Conservation (phyloP, 2,329 filamentous ascomycete species). For the Acrocalymma vagum region DNA sequence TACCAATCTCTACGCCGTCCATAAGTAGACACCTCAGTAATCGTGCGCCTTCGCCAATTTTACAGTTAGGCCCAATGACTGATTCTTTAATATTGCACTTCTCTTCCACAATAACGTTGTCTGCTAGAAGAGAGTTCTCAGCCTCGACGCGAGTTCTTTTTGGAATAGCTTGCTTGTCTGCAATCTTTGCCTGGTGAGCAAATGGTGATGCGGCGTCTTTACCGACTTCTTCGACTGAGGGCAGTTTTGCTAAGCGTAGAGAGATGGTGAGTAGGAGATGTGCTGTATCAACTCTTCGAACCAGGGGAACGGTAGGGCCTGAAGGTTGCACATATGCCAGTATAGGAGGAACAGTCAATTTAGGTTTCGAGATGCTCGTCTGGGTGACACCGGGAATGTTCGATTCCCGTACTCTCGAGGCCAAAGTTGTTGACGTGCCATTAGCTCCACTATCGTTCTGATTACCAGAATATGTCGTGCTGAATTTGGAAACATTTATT, state of each 20-base stretch:
- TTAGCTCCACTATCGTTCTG: slow-evolving; percentile 13
- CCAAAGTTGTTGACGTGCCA: slow-evolving; percentile 30
- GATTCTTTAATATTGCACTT: slow-evolving; percentile 92
- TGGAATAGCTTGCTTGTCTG: slow-evolving; percentile 83
- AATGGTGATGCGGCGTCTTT: slow-evolving; percentile 68
- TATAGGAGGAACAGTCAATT: slow-evolving; percentile 72
- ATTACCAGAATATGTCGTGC: slow-evolving; percentile 55
- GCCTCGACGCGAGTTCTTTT: slow-evolving; percentile 82
- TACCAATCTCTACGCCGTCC: slow-evolving; percentile 88
- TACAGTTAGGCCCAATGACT: slow-evolving; percentile 86
- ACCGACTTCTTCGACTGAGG: slow-evolving; percentile 71
- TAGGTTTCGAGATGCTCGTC: slow-evolving; percentile 35
- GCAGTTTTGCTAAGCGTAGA: slow-evolving; percentile 85
- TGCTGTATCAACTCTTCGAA: slow-evolving; percentile 88
- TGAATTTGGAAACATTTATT: slow-evolving; percentile 62
- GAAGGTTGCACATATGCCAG: slow-evolving; percentile 82
- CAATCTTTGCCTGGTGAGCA: slow-evolving; percentile 80
- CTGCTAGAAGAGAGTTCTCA: slow-evolving; percentile 82
- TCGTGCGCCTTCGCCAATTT: slow-evolving; percentile 85
- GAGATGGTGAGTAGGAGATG: slow-evolving; percentile 83
- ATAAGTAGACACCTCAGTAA: slow-evolving; percentile 89
- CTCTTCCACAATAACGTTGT: slow-evolving; percentile 89
- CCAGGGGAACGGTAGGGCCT: slow-evolving; percentile 66
- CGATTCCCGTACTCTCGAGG: slow-evolving; percentile 46
- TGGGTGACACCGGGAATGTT: slow-evolving; percentile 36